Conservation (phyloP, 2,329 filamentous ascomycete genomes). For the Diplocarpon rosae region DNA sequence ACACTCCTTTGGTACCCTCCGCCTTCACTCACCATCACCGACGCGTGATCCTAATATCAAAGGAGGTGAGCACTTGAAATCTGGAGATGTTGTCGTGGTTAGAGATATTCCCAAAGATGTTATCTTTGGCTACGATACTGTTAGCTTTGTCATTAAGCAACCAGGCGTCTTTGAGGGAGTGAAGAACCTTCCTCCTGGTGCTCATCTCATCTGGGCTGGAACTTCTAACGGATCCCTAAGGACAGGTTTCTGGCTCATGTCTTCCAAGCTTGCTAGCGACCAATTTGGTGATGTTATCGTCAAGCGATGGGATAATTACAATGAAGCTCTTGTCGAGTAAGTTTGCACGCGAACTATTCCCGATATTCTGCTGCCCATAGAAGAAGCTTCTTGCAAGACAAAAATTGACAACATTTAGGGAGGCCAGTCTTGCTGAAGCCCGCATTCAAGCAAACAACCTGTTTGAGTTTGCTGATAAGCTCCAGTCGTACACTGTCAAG, state of each 20-base stretch:
- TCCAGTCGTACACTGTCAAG: conserved; percentile 18
- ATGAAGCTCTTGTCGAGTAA: conserved; percentile 39
- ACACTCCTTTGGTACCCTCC: conserved; percentile 33
- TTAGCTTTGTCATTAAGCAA: conserved; percentile 37
- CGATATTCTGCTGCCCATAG: neutral
- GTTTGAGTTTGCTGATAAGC: conserved; percentile 17
- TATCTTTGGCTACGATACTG: conserved; percentile 25
- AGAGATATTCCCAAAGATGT: conserved; percentile 35
- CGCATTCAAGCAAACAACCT: conserved; percentile 33
- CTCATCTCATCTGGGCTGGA: conserved; percentile 50
- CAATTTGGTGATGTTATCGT: conserved; percentile 30
- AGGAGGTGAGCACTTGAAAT: conserved; percentile 22
- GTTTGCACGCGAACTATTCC: neutral
- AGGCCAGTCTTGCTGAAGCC: conserved; percentile 34
- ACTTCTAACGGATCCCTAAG: conserved; percentile 38
- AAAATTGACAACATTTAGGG: conserved; percentile 14
- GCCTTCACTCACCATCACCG: conserved; percentile 27
- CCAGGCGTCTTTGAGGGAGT: conserved; percentile 42
- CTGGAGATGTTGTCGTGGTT: conserved; percentile 40
- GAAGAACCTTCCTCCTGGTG: conserved; percentile 41
- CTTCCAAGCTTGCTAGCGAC: conserved; percentile 14
- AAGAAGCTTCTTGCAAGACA: neutral
- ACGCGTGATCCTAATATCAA: conserved; percentile 9
- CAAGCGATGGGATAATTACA: conserved; percentile 44
- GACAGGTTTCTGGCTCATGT: conserved; percentile 45